A percentile compares a stretch with the other conserved stretches of the same genome.
These are phyloP conservation scores for Penicillium odoratum DNA, from an alignment of 495 filamentous ascomycete genomes.

Conservation along the genomic window DNA sequence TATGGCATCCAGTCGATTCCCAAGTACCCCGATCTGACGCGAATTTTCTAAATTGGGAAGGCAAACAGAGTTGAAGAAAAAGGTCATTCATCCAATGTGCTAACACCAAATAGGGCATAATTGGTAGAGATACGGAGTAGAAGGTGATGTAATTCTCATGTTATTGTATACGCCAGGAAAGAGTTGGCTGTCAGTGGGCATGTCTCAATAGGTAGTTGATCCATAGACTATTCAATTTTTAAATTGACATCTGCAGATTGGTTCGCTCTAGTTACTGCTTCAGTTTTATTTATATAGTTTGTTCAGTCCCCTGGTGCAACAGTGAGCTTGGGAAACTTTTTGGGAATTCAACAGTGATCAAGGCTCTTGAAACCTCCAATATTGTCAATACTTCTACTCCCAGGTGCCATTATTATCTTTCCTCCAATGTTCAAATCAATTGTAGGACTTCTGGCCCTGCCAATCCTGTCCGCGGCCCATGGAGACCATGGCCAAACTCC, in stretches of 20 bases:
- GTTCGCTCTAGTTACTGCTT: too few relatives aligned
- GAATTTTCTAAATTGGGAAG: slow-evolving; percentile 16
- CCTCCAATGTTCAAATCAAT: neutral
- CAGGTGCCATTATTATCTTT: neutral
- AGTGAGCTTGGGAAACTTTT: too few relatives aligned
- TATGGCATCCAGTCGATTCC: neutral
- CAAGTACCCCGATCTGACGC: neutral
- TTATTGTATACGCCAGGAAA: too few relatives aligned
- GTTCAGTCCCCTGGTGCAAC: too few relatives aligned
- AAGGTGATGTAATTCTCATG: too few relatives aligned
- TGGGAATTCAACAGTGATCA: neutral
- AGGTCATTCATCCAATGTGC: neutral
- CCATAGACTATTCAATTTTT: too few relatives aligned
- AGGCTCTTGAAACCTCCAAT: too few relatives aligned
- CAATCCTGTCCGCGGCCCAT: slow-evolving; percentile 48
- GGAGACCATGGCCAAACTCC: slow-evolving; percentile 53
- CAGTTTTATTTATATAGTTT: too few relatives aligned
- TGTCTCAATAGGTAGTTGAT: too few relatives aligned
- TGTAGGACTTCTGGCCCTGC: slow-evolving; percentile 14
- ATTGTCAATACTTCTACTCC: neutral
- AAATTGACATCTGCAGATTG: too few relatives aligned
- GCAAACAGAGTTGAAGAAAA: slow-evolving; percentile 4
- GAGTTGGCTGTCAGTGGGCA: too few relatives aligned
- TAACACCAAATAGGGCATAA: neutral
- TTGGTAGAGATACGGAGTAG: too few relatives aligned